Evolutionary conservation across 2,329 filamentous ascomycete genomes (phyloP).

Genomic region (Pyricularia sp.): DNA sequence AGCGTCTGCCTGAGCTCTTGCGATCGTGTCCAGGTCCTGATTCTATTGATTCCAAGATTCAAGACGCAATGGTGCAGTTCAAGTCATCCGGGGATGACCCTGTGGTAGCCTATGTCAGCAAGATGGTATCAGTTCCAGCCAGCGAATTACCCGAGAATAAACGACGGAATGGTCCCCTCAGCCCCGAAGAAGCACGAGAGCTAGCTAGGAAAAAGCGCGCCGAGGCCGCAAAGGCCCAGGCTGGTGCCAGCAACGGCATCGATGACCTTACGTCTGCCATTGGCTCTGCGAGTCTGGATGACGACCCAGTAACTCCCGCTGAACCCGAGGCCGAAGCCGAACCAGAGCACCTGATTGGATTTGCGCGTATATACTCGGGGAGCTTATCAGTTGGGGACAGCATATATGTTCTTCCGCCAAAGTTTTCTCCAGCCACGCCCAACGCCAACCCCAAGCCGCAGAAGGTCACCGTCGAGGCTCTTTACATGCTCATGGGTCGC

Average conservation of each 20-base stretch:
- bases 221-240: constrained; percentile 74
- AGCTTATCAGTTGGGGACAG: constrained; percentile 82
- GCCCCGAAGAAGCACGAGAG: constrained; percentile 81
- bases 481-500: constrained; percentile 95
- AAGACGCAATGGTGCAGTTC: constrained; percentile 75
- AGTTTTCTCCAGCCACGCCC: constrained; percentile 77
- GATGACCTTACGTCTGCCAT: constrained; percentile 52
- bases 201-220: constrained; percentile 81
- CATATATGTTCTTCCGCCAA: constrained; percentile 85
- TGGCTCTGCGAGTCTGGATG: background rate
- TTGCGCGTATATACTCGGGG: constrained; percentile 88
- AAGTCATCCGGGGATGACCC: constrained; percentile 62
- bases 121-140: constrained; percentile 93
- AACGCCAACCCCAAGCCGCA: constrained; percentile 64
- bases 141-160: constrained; percentile 88
- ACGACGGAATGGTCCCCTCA: constrained; percentile 61
- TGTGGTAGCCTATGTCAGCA: constrained; percentile 91
- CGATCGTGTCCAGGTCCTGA: constrained; percentile 69
- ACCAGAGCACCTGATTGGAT: constrained; percentile 84
- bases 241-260: constrained; percentile 40
- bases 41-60: constrained; percentile 58
- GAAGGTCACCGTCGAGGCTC: constrained; percentile 73
- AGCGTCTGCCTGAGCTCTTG: constrained; percentile 70
- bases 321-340: constrained; percentile 42
- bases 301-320: constrained; percentile 1